Base-by-base conservation (phyloP, 2,329 filamentous ascomycete species). In the Rhytidhysteron rufulum region DNA sequence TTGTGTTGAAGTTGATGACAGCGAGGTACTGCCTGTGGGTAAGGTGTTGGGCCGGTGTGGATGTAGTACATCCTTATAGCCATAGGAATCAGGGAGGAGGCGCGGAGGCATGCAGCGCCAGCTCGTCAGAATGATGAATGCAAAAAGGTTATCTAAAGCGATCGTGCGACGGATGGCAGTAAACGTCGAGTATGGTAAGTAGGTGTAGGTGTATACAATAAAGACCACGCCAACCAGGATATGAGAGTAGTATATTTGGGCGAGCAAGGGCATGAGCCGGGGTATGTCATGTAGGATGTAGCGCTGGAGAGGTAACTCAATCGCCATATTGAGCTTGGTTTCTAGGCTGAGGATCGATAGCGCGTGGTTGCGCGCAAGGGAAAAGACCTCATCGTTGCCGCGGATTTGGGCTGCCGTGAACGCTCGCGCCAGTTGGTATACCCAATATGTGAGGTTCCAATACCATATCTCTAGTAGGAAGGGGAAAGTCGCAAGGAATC, bases 61-160 rank as follows among this genome's bases (percentile, higher is more conserved):
- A 34, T 73, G 71, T 5, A 74, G 58, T 11, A 73, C 50, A 43
- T 76, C 73, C 42, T 72, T 45, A 50, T 71, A 76, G 17, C 72
- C 72, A 13, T 73, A 73, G 39, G 69, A 58, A 8, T 51, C 46
- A 1, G 69, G 69, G 0, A 77, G 62, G n/a, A 77, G 54, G 3
- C 73, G 66, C 0, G 73, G 74, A 2, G 74, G 73, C 41, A 62
- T 66, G 55, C 72, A 74, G 15, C 72, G 68, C 65, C 71, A 76
- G 2, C 65, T 25, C 0, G 70, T 71, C 13, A 77, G 56, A 34
- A 75, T 64, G 34, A 68, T 52, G 34, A 77, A 77, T 6, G 73
- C 70, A 35, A 77, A 59, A 19, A 63, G 61, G 34, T 77, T 76
- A 40, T 72, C 64, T 4, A 69, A 45, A n/a, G 73, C 73, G 31